Percentiles rank a stretch among this genome's conserved stretches.
Evolutionary conservation across 805 yeast genomes (phyloP).

Genomic region (Clavispora santaluciae): DNA sequence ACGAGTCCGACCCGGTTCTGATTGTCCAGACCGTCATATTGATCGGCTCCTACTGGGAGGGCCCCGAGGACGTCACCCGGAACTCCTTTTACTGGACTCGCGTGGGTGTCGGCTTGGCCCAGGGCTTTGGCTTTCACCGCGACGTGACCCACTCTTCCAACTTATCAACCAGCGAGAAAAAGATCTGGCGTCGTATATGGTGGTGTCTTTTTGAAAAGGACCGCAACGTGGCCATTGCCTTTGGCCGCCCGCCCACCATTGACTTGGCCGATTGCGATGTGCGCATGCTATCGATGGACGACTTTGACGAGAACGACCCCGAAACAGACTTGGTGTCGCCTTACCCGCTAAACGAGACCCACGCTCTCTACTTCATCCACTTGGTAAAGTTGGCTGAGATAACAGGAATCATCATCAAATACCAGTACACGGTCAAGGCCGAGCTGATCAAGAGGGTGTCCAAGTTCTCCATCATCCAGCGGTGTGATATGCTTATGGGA

Average conservation of each 20-base stretch:
- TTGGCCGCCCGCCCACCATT: slow-evolving; percentile 67
- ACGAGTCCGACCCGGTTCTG: slow-evolving; percentile 60
- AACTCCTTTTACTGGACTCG: slow-evolving; percentile 68
- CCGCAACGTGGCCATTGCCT: slow-evolving; percentile 62
- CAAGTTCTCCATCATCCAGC: slow-evolving; percentile 47
- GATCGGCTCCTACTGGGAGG: slow-evolving; percentile 69
- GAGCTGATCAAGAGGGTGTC: slow-evolving; percentile 46
- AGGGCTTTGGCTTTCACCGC: slow-evolving; percentile 72
- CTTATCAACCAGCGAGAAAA: slow-evolving; percentile 36
- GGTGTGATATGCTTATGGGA: slow-evolving; percentile 73
- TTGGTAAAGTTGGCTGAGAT: slow-evolving; percentile 64
- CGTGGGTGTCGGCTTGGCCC: slow-evolving; percentile 65
- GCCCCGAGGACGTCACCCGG: slow-evolving; percentile 63
- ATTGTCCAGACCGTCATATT: slow-evolving; percentile 58
- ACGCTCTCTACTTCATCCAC: slow-evolving; percentile 57
- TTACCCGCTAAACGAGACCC: slow-evolving; percentile 43
- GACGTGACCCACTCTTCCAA: slow-evolving; percentile 39
- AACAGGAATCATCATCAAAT: slow-evolving; percentile 61
- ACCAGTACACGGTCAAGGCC: slow-evolving; percentile 67
- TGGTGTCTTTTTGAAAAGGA: slow-evolving; percentile 75
- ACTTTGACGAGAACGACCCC: slow-evolving; percentile 52
- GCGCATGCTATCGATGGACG: slow-evolving; percentile 63
- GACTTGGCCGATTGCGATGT: slow-evolving; percentile 73
- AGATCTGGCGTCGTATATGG: slow-evolving; percentile 65
- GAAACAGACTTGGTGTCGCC: slow-evolving; percentile 32